Conservation (phyloP, 2,329 filamentous ascomycete genomes). For the Colletotrichum echinochloae region DNA sequence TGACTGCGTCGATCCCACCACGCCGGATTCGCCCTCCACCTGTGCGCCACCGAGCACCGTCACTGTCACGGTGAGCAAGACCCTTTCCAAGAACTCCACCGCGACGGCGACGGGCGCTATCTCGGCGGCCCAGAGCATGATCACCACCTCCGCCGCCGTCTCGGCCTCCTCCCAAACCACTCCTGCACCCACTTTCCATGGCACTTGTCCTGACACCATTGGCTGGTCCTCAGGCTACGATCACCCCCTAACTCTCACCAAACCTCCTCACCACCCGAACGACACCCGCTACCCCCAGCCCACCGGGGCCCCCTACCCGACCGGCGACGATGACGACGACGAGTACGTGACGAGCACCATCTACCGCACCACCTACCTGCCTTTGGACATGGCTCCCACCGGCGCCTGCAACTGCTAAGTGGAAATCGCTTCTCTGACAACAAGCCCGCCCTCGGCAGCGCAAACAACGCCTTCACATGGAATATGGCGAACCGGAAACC, state of each 20-base stretch:
- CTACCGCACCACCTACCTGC: constrained; percentile 37
- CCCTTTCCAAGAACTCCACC: constrained; percentile 39
- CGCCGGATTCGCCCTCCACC: constrained; percentile 41
- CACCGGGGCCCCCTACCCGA: constrained; percentile 20
- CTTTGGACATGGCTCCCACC: constrained; percentile 30
- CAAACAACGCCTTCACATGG: neutral
- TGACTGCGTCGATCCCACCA: constrained; percentile 46
- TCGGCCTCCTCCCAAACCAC: constrained; percentile 1
- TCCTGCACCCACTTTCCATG: constrained; percentile 30
- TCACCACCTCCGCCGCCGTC: constrained; percentile 30
- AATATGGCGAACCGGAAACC: constrained; percentile 20
- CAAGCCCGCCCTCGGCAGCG: neutral
- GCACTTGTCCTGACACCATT: constrained; percentile 39
- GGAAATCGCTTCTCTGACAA: neutral
- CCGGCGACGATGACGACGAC: constrained; percentile 18
- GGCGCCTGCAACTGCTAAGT: constrained; percentile 27
- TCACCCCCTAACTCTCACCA: constrained; percentile 38
- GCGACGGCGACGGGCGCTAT: constrained; percentile 36
- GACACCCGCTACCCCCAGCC: constrained; percentile 14
- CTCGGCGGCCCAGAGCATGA: constrained; percentile 27
- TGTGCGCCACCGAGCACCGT: constrained; percentile 45
- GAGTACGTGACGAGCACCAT: constrained; percentile 26
- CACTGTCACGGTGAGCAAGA: constrained; percentile 44
- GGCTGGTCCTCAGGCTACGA: constrained; percentile 38
- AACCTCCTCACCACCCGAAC: constrained; percentile 24